phyloP scores from a whole-genome alignment of 345 rosid genomes.

The Aquilaria sinensis region DNA sequence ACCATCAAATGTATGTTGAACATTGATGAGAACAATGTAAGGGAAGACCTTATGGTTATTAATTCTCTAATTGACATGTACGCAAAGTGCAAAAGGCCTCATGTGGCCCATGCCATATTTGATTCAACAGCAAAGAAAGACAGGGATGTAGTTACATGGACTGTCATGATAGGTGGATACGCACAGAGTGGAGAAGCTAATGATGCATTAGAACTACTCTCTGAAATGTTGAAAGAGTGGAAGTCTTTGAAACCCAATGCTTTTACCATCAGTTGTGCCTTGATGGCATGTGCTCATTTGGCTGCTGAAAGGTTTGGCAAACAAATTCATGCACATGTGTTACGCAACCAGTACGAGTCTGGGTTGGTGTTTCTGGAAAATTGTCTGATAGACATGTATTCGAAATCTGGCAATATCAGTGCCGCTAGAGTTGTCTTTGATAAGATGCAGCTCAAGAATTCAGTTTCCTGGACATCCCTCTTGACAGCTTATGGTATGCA shows the following conservation, averaged over 20 bases:
- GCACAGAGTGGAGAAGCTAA: conserved; percentile 82
- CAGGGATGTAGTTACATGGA: conserved; percentile 81
- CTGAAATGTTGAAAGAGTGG: conserved; percentile 47
- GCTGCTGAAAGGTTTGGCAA: conserved; percentile 63
- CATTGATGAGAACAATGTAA: conserved; percentile 23
- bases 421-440: conserved; percentile 55
- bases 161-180: conserved; percentile 79
- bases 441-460: conserved; percentile 48
- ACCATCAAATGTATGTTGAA: conserved; percentile 50
- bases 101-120: conserved; percentile 46
- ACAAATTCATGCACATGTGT: conserved; percentile 62
- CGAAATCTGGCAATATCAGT: conserved; percentile 63
- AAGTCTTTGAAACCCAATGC: conserved; percentile 56
- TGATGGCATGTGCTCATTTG: conserved; percentile 74
- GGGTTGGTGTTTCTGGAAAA: conserved; percentile 42
- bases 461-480: conserved; percentile 78
- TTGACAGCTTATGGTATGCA: conserved; percentile 89
- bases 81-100: conserved; percentile 51
- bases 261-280: conserved; percentile 69
- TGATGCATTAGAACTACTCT: conserved; percentile 55
- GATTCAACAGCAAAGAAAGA: conserved; percentile 32
- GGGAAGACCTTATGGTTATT: conserved; percentile 45
- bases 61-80: conserved; percentile 83
- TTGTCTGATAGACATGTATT: conserved; percentile 83
- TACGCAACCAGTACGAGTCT: conserved; percentile 42